These are phyloP conservation scores for Lachnellula subtilissima DNA, from an alignment of 2,329 filamentous ascomycete genomes.

Conservation along the genomic window DNA sequence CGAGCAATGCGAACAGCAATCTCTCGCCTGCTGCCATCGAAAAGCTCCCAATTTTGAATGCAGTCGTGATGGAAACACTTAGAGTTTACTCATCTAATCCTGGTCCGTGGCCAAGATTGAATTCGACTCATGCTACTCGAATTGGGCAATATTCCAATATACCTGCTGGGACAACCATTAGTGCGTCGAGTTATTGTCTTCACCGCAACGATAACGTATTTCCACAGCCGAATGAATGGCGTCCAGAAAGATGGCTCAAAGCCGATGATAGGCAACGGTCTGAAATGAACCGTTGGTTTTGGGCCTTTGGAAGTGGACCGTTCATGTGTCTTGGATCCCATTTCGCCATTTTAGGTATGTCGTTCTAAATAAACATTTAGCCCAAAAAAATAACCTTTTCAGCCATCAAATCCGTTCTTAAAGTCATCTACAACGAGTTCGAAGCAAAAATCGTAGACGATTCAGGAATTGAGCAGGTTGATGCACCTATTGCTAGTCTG, in stretches of 20 bases:
- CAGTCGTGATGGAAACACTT: slow-evolving; percentile 51
- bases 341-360: slow-evolving; percentile 52
- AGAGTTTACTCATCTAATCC: slow-evolving; percentile 50
- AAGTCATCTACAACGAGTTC: slow-evolving; percentile 64
- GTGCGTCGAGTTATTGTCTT: slow-evolving; percentile 46
- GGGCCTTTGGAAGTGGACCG: slow-evolving; percentile 62
- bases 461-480: slow-evolving; percentile 55
- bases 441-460: slow-evolving; percentile 55
- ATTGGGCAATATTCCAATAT: slow-evolving; percentile 30
- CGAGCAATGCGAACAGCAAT: not conserved
- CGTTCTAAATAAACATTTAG: not conserved
- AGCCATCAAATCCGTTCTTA: slow-evolving; percentile 68
- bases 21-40: slow-evolving; percentile 41
- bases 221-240: slow-evolving; percentile 43
- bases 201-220: slow-evolving; percentile 48
- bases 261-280: slow-evolving; percentile 32
- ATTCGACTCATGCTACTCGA: not conserved
- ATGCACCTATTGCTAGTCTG: slow-evolving; percentile 34
- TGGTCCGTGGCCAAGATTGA: slow-evolving; percentile 40
- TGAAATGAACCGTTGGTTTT: slow-evolving; percentile 50
- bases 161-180: slow-evolving; percentile 45
- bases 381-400: slow-evolving; percentile 9
- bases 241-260: slow-evolving; percentile 40
- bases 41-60: slow-evolving; percentile 45
- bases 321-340: slow-evolving; percentile 64